Base-by-base conservation (phyloP, 2,329 filamentous ascomycete genomes). In the Colletotrichum sp. region DNA sequence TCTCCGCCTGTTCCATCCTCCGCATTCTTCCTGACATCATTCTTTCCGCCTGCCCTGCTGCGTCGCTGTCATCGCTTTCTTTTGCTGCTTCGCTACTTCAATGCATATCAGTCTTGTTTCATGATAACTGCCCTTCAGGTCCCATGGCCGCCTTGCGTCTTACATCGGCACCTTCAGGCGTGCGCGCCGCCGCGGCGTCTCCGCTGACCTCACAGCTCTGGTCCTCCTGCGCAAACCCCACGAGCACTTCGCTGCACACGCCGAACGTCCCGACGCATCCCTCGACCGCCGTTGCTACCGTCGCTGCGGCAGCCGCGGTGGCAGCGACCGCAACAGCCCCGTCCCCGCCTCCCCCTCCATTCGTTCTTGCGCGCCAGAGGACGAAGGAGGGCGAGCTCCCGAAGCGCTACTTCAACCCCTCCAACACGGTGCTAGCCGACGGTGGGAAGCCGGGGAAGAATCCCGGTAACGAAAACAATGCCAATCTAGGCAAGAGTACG, bases 401-500 rank as follows among this genome's bases (percentile, higher is more conserved):
- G 52, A 71, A 76, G 32, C 72, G 67, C 21, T 78, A 78, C 72
- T 78, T 78, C 69, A 63, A 71, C 36, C 77, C 72, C 15, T 78
- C 75, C 18, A 59, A 78, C 26, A 57, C 67, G 5, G 28, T 32
- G 49, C 59, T 71, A 26, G 73, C 70, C 34, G 49, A 34, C 9
- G 67, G 70, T 26, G 64, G 63, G 34, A 64, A 49, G 39, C 55
- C 72, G 8, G 78, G 80, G 30, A 82, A 84, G 78, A 84, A 87
- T 71, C 85, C 85, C 6, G 85, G 86, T 24, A 88, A 92, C 78
- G 86, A 89, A 71, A 90, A 92, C 80, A 93, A 92, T 80, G 84
- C 91, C 49, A 93, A 93, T 83, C 88, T 93, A 1, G 91, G 92
- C 60, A 91, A 90, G 81, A 93, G 92, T 93, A 82, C 79, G 90